Percentiles rank a stretch among this genome's conserved stretches.
Conservation (phyloP, 2,329 filamentous ascomycete genomes). For the Ilyonectria destructans region DNA sequence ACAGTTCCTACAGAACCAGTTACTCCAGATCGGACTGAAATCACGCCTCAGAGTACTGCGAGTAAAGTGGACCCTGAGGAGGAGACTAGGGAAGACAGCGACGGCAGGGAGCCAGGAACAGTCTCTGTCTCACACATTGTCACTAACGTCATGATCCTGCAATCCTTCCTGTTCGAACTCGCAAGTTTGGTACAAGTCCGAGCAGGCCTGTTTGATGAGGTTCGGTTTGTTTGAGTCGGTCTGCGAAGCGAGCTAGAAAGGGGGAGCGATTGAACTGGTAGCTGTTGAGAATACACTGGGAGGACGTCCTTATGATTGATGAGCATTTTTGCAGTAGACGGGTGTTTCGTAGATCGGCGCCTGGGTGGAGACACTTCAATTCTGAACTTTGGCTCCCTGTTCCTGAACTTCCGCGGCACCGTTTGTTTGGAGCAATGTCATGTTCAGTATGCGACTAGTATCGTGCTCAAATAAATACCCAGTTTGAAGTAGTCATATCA, state of each 20-base stretch:
- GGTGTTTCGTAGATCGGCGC: constrained; percentile 38
- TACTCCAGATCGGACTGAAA: background rate
- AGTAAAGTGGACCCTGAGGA: constrained; percentile 17
- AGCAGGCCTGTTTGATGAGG: constrained; percentile 83
- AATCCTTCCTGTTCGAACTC: constrained; percentile 85
- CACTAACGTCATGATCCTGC: constrained; percentile 85
- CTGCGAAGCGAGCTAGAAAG: background rate
- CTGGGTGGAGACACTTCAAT: constrained; percentile 18
- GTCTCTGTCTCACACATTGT: constrained; percentile 84
- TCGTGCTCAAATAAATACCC: background rate
- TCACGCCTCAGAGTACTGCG: constrained; percentile 1
- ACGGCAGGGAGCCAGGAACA: constrained; percentile 51
- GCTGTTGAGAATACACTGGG: constrained; percentile 22
- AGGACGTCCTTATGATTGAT: constrained; percentile 46
- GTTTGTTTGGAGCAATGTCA: background rate
- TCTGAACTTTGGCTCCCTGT: background rate
- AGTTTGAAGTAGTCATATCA: no score
- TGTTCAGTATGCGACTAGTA: background rate
- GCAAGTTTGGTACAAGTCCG: constrained; percentile 83
- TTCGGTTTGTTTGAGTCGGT: constrained; percentile 67
- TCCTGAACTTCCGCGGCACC: background rate
- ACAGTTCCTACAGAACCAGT: constrained; percentile 6
- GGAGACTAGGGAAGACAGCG: constrained; percentile 34
- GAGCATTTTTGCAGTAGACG: constrained; percentile 42
- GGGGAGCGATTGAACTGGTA: background rate